phyloP scores from a whole-genome alignment of 192 early-diverging fungal species.

The Rhizophagus clarus region DNA sequence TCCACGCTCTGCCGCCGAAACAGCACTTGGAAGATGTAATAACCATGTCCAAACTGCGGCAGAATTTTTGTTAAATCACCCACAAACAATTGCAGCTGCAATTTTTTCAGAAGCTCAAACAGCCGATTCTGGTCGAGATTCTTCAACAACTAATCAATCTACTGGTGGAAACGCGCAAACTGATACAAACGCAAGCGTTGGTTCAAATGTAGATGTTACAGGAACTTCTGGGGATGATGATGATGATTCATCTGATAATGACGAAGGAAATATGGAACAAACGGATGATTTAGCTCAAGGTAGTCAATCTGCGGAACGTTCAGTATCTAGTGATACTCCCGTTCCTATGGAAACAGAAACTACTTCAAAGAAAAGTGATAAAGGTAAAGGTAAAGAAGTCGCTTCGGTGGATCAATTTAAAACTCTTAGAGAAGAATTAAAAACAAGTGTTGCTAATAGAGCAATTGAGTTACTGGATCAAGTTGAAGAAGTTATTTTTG shows the following conservation, averaged over 20 bases:
- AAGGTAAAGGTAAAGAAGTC: slow-evolving; percentile 57
- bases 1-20: slow-evolving; percentile 71
- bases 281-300: slow-evolving; percentile 34
- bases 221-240: slow-evolving; percentile 39
- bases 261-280: slow-evolving; percentile 1
- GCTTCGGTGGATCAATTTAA: slow-evolving; percentile 37
- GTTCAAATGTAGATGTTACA: slow-evolving; percentile 34
- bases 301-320: not conserved
- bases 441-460: slow-evolving; percentile 33
- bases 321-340: not conserved
- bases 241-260: not conserved
- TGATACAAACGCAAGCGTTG: slow-evolving; percentile 34
- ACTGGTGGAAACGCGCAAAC: slow-evolving; percentile 24
- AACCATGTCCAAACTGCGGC: slow-evolving; percentile 81
- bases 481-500: slow-evolving; percentile 65
- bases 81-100: slow-evolving; percentile 50
- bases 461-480: slow-evolving; percentile 52
- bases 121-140: slow-evolving; percentile 33
- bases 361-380: slow-evolving; percentile 39
- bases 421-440: slow-evolving; percentile 49
- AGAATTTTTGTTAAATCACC: slow-evolving; percentile 82
- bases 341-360: slow-evolving; percentile 29
- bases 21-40: slow-evolving; percentile 73
- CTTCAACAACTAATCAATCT: not conserved
- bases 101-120: slow-evolving; percentile 41